Evolutionary conservation across 2,329 filamentous ascomycete genomes (phyloP).

Genomic region (Aspergillus ochraceus): DNA sequence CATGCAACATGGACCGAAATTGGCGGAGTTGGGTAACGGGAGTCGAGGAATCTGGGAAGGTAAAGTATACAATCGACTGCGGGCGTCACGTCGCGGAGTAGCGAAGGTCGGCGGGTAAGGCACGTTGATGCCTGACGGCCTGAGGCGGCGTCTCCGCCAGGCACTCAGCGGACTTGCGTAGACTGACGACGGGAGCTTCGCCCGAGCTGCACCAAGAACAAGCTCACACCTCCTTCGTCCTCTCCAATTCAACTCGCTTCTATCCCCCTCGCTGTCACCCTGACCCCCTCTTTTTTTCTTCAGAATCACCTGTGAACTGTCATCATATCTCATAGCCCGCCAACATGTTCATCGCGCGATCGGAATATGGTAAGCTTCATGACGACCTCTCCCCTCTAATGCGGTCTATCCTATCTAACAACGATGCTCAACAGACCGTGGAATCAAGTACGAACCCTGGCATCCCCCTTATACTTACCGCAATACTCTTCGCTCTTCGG

Average conservation of each 20-base stretch:
- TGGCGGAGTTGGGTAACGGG: not conserved
- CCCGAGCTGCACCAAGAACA: slow-evolving; percentile 25
- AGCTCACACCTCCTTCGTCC: slow-evolving; percentile 15
- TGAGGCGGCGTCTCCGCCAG: slow-evolving; percentile 28
- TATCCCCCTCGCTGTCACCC: slow-evolving; percentile 1
- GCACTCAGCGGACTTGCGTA: slow-evolving; percentile 39
- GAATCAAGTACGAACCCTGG: slow-evolving; percentile 75
- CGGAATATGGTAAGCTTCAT: slow-evolving; percentile 86
- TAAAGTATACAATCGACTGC: slow-evolving; percentile 4
- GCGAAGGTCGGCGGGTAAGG: slow-evolving; percentile 5
- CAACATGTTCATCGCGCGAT: slow-evolving; percentile 99
- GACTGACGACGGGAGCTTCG: slow-evolving; percentile 32
- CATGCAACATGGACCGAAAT: slow-evolving; percentile 24
- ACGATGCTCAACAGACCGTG: slow-evolving; percentile 67
- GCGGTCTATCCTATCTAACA: slow-evolving; percentile 40
- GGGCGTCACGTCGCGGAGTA: slow-evolving; percentile 12
- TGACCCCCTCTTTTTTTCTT: not conserved
- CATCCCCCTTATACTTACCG: slow-evolving; percentile 9
- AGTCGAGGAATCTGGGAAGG: not conserved
- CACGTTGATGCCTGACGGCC: slow-evolving; percentile 19
- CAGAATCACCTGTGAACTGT: not conserved
- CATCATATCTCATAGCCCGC: slow-evolving; percentile 31
- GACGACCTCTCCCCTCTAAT: slow-evolving; percentile 22
- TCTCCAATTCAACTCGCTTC: slow-evolving; percentile 4
- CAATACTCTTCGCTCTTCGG: not conserved